Base-by-base conservation (phyloP, 345 rosid genomes). In the Adansonia digitata region DNA sequence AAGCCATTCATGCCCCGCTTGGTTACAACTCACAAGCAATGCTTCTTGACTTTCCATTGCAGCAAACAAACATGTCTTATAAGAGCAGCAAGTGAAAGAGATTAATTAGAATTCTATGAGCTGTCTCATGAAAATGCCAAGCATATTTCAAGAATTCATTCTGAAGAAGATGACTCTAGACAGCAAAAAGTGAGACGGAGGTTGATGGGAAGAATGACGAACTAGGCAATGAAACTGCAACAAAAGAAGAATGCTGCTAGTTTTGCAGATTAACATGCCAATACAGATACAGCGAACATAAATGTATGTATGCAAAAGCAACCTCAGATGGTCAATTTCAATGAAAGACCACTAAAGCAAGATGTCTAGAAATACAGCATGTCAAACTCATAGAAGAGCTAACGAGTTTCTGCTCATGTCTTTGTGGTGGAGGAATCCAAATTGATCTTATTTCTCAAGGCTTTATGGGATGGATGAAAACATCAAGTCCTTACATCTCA, bases 221-320 rank as follows among this genome's bases (percentile, higher is more conserved):
- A n/a, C n/a, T n/a, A n/a, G n/a, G n/a, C 42, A 45, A 79, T 74
- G 57, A 68, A 80, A 37, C 71, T 49, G 39, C 46, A 49, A 55
- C 45, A 5, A 20, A 29, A n/a, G 31, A 71, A 35, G 34, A 35
- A 51, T 31, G 61, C 42, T 24, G 71, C 53, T 22, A 46, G 39
- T 45, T 40, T 11, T 65, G 48, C 49, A 65, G 31, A 20, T 63
- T 68, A 45, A 26, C 35, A 26, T 24, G 72, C 72, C 55, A 46
- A 45, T 27, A 45, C 15, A 43, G 72, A 20, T 7, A 66, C 2
- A 7, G 5, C 20, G 6, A 60, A 29, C n/a, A 5, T 60, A 26
- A 31, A 31, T 3, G 22, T 7, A 17, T 31, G 66, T 7, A 9
- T 8, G 42, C 40, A 34, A 34, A 34, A 35, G 42, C 66, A 34